A percentile compares a stretch with the other conserved stretches of the same genome.
phyloP scores from a whole-genome alignment of 306 rosid genomes.

The Trifolium repens region DNA sequence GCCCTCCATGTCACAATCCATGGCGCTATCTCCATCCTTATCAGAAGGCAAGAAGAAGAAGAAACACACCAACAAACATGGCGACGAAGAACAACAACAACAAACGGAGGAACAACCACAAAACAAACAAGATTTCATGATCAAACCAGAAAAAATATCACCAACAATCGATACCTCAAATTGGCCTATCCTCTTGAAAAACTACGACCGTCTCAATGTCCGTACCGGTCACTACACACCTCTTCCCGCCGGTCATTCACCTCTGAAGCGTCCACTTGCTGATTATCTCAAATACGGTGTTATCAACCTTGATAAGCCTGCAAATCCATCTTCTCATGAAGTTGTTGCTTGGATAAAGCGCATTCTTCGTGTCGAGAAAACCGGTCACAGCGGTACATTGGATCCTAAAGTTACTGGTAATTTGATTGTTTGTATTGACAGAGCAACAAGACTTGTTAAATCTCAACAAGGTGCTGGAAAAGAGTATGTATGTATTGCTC shows the following conservation, averaged over 20 bases:
- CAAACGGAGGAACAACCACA: background rate
- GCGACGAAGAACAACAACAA: background rate
- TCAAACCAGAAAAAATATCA: background rate
- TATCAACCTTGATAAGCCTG: constrained; percentile 5
- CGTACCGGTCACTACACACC: constrained; percentile 17
- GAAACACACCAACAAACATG: constrained; percentile 3
- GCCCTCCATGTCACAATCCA: background rate
- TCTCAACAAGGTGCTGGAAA: constrained; percentile 15
- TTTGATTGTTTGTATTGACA: constrained; percentile 18
- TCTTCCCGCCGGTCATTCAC: constrained; percentile 11
- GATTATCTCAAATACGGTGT: constrained; percentile 18
- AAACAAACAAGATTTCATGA: background rate
- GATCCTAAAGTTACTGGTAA: constrained; percentile 18
- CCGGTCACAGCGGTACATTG: constrained; percentile 15
- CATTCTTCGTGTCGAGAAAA: background rate
- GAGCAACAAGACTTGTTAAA: background rate
- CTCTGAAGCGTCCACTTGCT: background rate
- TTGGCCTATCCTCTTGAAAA: background rate
- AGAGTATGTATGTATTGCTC: constrained; percentile 13
- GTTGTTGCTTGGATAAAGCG: constrained; percentile 24
- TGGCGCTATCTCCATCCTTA: background rate
- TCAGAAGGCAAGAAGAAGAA: constrained; percentile 1
- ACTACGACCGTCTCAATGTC: constrained; percentile 13
- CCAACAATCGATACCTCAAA: background rate
- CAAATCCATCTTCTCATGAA: constrained; percentile 11